phyloP scores from a whole-genome alignment of 768 basidiomycete species.

The Phylloporus rhodoxanthus region DNA sequence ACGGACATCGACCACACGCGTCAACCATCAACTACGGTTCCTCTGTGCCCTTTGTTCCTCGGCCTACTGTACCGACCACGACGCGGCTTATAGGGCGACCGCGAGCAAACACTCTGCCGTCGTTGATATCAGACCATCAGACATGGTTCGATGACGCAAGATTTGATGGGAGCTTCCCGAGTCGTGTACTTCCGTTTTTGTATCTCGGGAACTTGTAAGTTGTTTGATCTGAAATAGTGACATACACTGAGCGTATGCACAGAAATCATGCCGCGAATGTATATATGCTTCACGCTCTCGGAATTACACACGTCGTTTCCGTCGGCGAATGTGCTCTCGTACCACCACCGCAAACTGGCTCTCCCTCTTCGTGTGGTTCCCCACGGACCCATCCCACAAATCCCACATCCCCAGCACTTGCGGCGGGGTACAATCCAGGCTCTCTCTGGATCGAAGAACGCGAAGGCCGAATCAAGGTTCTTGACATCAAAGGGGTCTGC shows the following conservation, averaged over 20 bases:
- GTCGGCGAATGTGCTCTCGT: slow-evolving; percentile 92
- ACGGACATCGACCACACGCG: slow-evolving; percentile 21
- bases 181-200: slow-evolving; percentile 85
- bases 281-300: slow-evolving; percentile 92
- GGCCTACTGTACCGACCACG: slow-evolving; percentile 9
- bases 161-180: slow-evolving; percentile 96
- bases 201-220: slow-evolving; percentile 93
- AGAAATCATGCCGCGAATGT: slow-evolving; percentile 93
- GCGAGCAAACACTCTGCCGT: slow-evolving; percentile 65
- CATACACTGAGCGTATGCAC: slow-evolving; percentile 1
- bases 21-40: slow-evolving; percentile 18
- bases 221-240: background rate
- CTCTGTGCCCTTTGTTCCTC: slow-evolving; percentile 5
- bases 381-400: background rate
- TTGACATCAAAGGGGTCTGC: slow-evolving; percentile 87
- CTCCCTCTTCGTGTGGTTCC: background rate
- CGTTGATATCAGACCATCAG: slow-evolving; percentile 65
- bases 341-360: slow-evolving; percentile 52
- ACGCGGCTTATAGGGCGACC: slow-evolving; percentile 40
- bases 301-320: slow-evolving; percentile 95
- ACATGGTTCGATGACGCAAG: slow-evolving; percentile 92
- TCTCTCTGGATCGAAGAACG: slow-evolving; percentile 85
- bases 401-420: slow-evolving; percentile 24
- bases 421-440: slow-evolving; percentile 52
- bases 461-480: slow-evolving; percentile 83